These are phyloP conservation scores for sweet orange (Citrus sinensis) DNA, from an alignment of 345 rosid species.

Conservation along the genomic window DVS_A1.0 CM039166.1:23339501-23340000, in stretches of 20 bases:
- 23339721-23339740: neutral
- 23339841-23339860: neutral
- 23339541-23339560: neutral
- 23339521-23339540: neutral
- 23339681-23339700: neutral
- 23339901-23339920: constrained; percentile 76
- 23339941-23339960: constrained; percentile 27
- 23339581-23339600: neutral
- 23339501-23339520: neutral
- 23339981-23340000: constrained; percentile 65
- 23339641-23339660: neutral
- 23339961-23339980: constrained; percentile 65
- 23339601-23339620: neutral
- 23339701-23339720: neutral
- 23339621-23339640: neutral
- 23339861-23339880: constrained; percentile 13
- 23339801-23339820: neutral
- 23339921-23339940: constrained; percentile 39
- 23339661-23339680: neutral
- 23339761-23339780: neutral
- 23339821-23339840: neutral
- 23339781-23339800: neutral
- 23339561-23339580: neutral
- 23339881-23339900: neutral
- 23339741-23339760: neutral